These are phyloP conservation scores for Pachysolen tannophilus DNA, from an alignment of 805 yeast genomes.

Conservation along the genomic window DNA sequence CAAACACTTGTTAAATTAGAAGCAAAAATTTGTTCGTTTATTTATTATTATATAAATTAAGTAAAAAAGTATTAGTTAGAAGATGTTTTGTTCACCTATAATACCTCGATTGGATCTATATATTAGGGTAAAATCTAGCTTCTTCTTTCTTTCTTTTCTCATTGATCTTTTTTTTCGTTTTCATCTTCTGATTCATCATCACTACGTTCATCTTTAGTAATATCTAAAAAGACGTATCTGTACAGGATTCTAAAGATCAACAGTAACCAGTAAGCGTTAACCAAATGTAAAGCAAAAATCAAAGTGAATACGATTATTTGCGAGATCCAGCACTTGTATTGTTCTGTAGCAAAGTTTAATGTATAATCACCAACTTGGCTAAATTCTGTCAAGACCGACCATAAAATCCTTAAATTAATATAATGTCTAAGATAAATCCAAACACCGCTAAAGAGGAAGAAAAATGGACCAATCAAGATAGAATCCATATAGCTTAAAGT, in stretches of 20 bases:
- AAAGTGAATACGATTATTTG: slow-evolving; percentile 81
- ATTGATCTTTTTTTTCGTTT: slow-evolving; percentile 23
- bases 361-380: slow-evolving; percentile 74
- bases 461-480: slow-evolving; percentile 52
- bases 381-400: slow-evolving; percentile 83
- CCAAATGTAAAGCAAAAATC: slow-evolving; percentile 73
- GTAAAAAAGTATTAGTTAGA: too few species aligned
- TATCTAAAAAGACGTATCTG: slow-evolving; percentile 54
- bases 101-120: neutral
- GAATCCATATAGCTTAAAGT: slow-evolving; percentile 82
- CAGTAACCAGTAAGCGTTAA: slow-evolving; percentile 83
- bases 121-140: too few species aligned
- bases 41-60: too few species aligned
- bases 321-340: slow-evolving; percentile 94
- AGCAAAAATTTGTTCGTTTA: too few species aligned
- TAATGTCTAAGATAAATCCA: slow-evolving; percentile 93
- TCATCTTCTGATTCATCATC: slow-evolving; percentile 67
- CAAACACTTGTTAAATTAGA: too few species aligned
- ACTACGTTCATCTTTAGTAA: slow-evolving; percentile 74
- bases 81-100: too few species aligned
- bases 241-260: slow-evolving; percentile 71
- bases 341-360: slow-evolving; percentile 81
- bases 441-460: slow-evolving; percentile 52
- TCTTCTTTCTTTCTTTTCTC: neutral
- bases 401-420: slow-evolving; percentile 69